Evolutionary conservation across 352 stramenopile species (phyloP).

Genomic region (Aphanomyces invadans): DNA sequence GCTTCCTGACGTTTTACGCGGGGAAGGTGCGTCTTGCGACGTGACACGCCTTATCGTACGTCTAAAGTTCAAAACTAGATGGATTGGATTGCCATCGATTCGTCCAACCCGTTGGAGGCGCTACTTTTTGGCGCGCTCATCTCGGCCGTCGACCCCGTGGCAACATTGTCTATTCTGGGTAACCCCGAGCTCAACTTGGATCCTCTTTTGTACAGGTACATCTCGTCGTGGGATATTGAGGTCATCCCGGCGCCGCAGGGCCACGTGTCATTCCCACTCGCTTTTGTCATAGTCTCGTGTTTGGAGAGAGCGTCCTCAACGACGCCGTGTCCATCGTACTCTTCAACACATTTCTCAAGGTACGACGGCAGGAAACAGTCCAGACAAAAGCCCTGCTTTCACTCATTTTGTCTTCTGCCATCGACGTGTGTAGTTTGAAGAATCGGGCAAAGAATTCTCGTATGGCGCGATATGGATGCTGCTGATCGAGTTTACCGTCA

Average conservation of each 20-base stretch:
- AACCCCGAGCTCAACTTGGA: constrained; percentile 88
- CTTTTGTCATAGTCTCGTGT: constrained; percentile 87
- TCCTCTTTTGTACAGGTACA: constrained; percentile 57
- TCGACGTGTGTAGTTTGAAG: constrained; percentile 70
- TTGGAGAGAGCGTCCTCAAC: constrained; percentile 96
- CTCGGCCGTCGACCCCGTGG: constrained; percentile 93
- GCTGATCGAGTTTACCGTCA: constrained; percentile 64
- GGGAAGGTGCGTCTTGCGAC: constrained; percentile 35
- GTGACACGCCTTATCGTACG: not conserved
- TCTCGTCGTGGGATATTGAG: too few relatives aligned
- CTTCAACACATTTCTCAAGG: constrained; percentile 94
- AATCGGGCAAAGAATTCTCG: constrained; percentile 71
- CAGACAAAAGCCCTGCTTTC: too few relatives aligned
- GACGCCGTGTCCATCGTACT: constrained; percentile 96
- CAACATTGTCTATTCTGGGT: constrained; percentile 94
- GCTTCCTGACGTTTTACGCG: constrained; percentile 87
- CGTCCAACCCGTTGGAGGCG: constrained; percentile 88
- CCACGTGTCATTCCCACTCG: constrained; percentile 45
- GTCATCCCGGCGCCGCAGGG: too few relatives aligned
- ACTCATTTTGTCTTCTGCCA: too few relatives aligned
- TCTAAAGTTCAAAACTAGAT: too few relatives aligned
- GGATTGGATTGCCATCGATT: constrained; percentile 82
- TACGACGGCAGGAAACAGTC: too few relatives aligned
- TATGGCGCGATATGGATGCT: constrained; percentile 46
- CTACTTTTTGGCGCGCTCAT: constrained; percentile 95